Evolutionary conservation across 2,329 filamentous ascomycete species (phyloP), one percentile per base, ranked within the genome.

Genomic region (Myriosclerotinia curreyana): DNA sequence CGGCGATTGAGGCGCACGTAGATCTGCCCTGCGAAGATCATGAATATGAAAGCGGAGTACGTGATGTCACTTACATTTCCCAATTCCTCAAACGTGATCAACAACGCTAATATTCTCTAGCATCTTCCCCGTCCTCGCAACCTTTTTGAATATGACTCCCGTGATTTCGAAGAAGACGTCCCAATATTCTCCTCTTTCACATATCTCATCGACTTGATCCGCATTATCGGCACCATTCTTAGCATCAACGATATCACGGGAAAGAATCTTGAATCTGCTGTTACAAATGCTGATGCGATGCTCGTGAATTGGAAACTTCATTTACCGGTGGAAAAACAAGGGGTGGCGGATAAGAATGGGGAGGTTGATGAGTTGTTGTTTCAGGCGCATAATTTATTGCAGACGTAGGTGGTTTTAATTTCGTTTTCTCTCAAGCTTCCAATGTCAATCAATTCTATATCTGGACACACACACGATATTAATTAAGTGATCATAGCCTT

Each of bases 11-110:
- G 17, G 70, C 71, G 28, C 73, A 76, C 25, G 74, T 75, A 20
- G 75, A 77, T 49, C 65, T 79, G 22, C 77, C 77, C 0, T 78
- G 75, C 56, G 77, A 79, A 68, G 76, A 78, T 66, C 76, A 72
- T 70, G 74, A 78, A 66, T 79, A 77, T 64, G 74, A 77, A 46
- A 70, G 74, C 65, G 76, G 76, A 65, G 77, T 78, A 71, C 69
- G 76, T 69, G 40, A 17, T 25, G 17, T 22, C 1, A 20, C 14
- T 20, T 25, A 38, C 50, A 20, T 58, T 28, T 48, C n/a, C 5
- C 42, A 55, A 6, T 48, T 17, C 68, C 17, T 67, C 62, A 36
- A 6, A 17, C 40, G 48, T 15, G 22, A 22, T 7, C 36, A 31
- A 31, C 49, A 7, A 17, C 62, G 51, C 64, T 72, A 28, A 71